Conservation (phyloP, 768 basidiomycete species). For the Russula sp. region DNA sequence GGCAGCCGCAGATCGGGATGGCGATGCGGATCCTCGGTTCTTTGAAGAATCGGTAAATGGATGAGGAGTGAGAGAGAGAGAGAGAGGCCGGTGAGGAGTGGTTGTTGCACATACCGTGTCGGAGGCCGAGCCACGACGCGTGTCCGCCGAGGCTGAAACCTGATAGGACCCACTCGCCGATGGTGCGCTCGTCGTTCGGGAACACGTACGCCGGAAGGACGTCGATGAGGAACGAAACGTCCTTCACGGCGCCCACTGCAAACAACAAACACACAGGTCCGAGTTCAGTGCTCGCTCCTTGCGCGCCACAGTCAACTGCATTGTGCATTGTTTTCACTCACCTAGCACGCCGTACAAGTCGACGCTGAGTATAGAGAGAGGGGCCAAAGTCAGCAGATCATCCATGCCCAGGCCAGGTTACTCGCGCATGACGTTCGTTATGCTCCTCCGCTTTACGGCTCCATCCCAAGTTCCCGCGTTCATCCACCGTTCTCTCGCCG, state of each 20-base stretch:
- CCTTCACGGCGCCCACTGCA: slow-evolving; percentile 57
- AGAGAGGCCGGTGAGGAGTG: slow-evolving; percentile 28
- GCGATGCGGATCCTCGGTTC: slow-evolving; percentile 39
- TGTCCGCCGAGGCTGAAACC: slow-evolving; percentile 85
- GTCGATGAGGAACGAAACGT: slow-evolving; percentile 77
- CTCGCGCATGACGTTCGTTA: slow-evolving; percentile 41
- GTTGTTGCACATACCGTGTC: slow-evolving; percentile 30
- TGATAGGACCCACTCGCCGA: slow-evolving; percentile 62
- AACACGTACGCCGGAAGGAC: slow-evolving; percentile 70
- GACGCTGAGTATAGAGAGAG: slow-evolving; percentile 23
- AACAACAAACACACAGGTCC: neutral
- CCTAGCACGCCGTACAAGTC: slow-evolving; percentile 46
- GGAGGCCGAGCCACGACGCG: slow-evolving; percentile 65
- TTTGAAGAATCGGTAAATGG: slow-evolving; percentile 16
- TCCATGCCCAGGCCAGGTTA: neutral
- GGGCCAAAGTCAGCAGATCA: slow-evolving; percentile 19
- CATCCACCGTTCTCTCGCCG: slow-evolving; percentile 35
- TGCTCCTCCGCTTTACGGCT: slow-evolving; percentile 26
- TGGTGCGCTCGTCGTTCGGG: slow-evolving; percentile 50
- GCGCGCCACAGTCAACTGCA: neutral
- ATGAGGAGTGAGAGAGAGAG: slow-evolving; percentile 2
- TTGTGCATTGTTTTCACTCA: slow-evolving; percentile 22
- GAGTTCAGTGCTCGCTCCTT: neutral
- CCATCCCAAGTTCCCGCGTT: slow-evolving; percentile 35
- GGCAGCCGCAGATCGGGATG: slow-evolving; percentile 53